These are phyloP conservation scores for Naematelia encephala DNA, from an alignment of 768 basidiomycete genomes.

Conservation along the genomic window DNA sequence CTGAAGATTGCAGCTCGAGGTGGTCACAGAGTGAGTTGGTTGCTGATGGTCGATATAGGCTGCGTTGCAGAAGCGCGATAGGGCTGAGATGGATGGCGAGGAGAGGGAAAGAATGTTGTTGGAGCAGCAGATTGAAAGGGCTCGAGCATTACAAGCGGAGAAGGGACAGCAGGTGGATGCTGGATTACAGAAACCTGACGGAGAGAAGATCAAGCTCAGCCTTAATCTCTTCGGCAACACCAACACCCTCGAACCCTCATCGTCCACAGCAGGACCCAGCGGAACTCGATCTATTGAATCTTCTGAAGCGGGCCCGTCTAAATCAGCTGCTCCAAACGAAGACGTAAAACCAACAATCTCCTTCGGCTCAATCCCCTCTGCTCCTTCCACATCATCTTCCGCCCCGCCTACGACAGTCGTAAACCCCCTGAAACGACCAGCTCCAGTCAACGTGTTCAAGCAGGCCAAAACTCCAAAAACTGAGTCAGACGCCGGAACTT, in stretches of 20 bases:
- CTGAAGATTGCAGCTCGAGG: too few relatives aligned
- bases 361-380: slow-evolving; percentile 13
- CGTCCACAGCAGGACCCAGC: slow-evolving; percentile 6
- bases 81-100: slow-evolving; percentile 86
- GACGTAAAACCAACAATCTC: slow-evolving; percentile 4
- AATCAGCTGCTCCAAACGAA: neutral
- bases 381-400: slow-evolving; percentile 10
- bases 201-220: slow-evolving; percentile 42
- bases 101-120: slow-evolving; percentile 86
- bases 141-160: slow-evolving; percentile 52
- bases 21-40: slow-evolving; percentile 70
- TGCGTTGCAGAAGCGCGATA: slow-evolving; percentile 71
- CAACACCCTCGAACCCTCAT: slow-evolving; percentile 48
- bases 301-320: neutral
- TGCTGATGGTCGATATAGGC: slow-evolving; percentile 29
- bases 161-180: slow-evolving; percentile 8
- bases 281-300: neutral
- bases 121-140: slow-evolving; percentile 89
- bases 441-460: slow-evolving; percentile 59
- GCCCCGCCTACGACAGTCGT: slow-evolving; percentile 13
- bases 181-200: slow-evolving; percentile 43
- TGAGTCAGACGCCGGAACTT: slow-evolving; percentile 48
- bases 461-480: slow-evolving; percentile 45
- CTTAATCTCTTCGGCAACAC: slow-evolving; percentile 56
- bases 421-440: slow-evolving; percentile 45